Conservation (phyloP, 73 alveolate species). For the Paramecium tetraurelia region DNA sequence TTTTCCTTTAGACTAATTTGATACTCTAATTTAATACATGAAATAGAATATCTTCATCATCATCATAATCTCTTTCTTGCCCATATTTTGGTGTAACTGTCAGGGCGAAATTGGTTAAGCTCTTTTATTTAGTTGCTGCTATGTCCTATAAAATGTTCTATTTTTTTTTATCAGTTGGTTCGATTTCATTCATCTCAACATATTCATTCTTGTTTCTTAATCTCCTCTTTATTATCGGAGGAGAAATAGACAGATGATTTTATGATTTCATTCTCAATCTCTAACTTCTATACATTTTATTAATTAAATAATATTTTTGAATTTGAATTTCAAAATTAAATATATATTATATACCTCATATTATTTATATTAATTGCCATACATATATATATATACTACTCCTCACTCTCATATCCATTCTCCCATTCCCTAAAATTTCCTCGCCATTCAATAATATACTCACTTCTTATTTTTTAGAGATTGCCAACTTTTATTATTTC, state of each 20-base stretch:
- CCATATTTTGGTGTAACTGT: slow-evolving; percentile 48
- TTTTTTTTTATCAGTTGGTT: slow-evolving; percentile 46
- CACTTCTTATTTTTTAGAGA: not conserved
- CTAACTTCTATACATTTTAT: slow-evolving; percentile 41
- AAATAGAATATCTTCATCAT: slow-evolving; percentile 25
- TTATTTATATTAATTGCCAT: not conserved
- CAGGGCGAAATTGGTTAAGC: slow-evolving; percentile 23
- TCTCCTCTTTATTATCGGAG: slow-evolving; percentile 12
- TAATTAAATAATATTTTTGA: not conserved
- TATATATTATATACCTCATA: not conserved
- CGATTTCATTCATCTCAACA: not conserved
- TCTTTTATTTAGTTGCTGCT: slow-evolving; percentile 31
- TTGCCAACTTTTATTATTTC: no score
- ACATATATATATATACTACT: not conserved
- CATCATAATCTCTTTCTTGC: slow-evolving; percentile 33
- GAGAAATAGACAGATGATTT: slow-evolving; percentile 31
- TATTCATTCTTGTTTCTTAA: slow-evolving; percentile 33
- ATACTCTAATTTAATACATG: not conserved
- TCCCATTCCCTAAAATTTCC: not conserved
- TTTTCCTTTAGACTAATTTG: slow-evolving; percentile 67
- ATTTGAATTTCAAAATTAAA: not conserved
- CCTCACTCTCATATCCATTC: not conserved
- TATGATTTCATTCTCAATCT: slow-evolving; percentile 34
- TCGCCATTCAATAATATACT: not conserved
- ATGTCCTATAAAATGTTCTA: slow-evolving; percentile 10